These are phyloP conservation scores for Tetrahymena thermophila DNA, from an alignment of 73 alveolate species.

Conservation along the genomic window DNA sequence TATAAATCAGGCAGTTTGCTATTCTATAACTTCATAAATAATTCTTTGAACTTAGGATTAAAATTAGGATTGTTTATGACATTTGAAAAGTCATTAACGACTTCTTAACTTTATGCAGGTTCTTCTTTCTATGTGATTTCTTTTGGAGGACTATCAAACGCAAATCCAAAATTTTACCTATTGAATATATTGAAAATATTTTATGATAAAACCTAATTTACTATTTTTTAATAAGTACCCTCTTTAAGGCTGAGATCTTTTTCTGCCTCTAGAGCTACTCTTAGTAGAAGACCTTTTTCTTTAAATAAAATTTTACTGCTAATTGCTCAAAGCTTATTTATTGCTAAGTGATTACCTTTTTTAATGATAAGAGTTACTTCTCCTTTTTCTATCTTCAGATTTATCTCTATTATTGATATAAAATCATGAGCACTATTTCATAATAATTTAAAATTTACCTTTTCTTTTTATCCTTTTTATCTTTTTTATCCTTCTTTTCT, in stretches of 20 bases:
- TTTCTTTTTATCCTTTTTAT: background rate
- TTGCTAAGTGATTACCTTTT: background rate
- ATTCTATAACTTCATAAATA: background rate
- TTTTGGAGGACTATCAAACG: slow-evolving; percentile 42
- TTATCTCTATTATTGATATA: background rate
- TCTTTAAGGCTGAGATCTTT: background rate
- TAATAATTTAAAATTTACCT: background rate
- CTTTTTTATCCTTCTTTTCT: slow-evolving; percentile 9
- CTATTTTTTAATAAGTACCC: background rate
- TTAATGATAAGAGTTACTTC: background rate
- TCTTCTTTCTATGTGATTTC: background rate
- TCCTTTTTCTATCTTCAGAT: background rate
- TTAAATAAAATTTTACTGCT: background rate
- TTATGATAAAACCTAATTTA: background rate
- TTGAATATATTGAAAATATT: background rate
- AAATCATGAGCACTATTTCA: background rate
- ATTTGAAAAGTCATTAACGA: background rate
- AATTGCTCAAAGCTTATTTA: background rate
- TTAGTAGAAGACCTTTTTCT: background rate
- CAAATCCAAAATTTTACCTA: background rate
- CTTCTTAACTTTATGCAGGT: background rate
- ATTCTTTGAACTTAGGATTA: background rate
- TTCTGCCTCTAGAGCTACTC: background rate
- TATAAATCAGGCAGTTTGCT: background rate
- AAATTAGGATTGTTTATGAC: background rate